Conservation (phyloP, 805 yeast species). For the Nakazawaea ernobii region DNA sequence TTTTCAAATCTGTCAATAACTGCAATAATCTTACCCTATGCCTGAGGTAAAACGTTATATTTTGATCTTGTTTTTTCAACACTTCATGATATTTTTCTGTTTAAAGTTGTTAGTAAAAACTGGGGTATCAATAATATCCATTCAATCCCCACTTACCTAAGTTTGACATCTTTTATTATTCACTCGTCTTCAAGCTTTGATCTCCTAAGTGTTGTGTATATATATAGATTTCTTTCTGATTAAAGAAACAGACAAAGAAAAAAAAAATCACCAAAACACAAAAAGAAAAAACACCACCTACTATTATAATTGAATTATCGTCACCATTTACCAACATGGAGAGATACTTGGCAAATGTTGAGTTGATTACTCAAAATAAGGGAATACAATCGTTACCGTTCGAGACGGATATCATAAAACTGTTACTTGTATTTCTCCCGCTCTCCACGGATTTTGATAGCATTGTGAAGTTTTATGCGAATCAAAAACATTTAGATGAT, state of each 20-base stretch:
- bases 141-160: background rate
- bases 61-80: constrained; percentile 4
- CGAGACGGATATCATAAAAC: background rate
- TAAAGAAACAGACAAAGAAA: background rate
- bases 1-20: constrained; percentile 1
- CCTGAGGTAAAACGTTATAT: constrained; percentile 6
- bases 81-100: constrained; percentile 5
- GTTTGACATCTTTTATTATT: background rate
- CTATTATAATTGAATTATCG: too few species aligned
- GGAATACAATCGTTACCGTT: background rate
- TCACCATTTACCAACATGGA: background rate
- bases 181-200: too few species aligned
- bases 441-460: background rate
- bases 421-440: constrained; percentile 5
- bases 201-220: background rate
- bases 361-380: background rate
- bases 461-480: background rate
- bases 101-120: background rate
- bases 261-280: background rate
- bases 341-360: background rate
- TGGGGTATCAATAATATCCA: background rate
- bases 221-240: background rate
- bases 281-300: background rate
- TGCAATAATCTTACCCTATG: constrained; percentile 7
- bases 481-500: background rate